These are phyloP conservation scores for Ophiosphaerella herpotricha DNA, from an alignment of 2,329 filamentous ascomycete genomes.

Conservation along the genomic window DNA sequence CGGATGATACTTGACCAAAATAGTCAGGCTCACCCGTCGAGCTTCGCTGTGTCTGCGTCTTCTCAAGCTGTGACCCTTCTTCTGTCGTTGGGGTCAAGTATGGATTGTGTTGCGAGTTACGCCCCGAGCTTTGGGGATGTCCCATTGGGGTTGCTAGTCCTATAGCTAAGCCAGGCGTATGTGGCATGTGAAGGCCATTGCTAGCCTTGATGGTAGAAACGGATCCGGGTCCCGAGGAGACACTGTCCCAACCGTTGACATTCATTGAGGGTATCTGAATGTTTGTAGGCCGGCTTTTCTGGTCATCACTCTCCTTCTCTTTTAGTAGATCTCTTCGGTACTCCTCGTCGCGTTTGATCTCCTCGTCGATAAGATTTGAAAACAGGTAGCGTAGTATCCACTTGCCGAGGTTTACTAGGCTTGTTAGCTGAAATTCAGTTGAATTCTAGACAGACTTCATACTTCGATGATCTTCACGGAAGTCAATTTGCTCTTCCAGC, in stretches of 20 bases:
- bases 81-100: conserved; percentile 48
- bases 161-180: conserved; percentile 78
- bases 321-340: conserved; percentile 73
- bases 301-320: conserved; percentile 62
- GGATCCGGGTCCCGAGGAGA: conserved; percentile 49
- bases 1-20: conserved; percentile 54
- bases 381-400: conserved; percentile 96
- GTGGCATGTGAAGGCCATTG: conserved; percentile 64
- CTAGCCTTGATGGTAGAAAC: conserved; percentile 58
- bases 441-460: conserved; percentile 41
- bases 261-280: conserved; percentile 59
- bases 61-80: conserved; percentile 56
- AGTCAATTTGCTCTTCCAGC: conserved; percentile 74
- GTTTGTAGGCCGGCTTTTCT: conserved; percentile 63
- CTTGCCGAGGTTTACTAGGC: conserved; percentile 86
- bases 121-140: conserved; percentile 43
- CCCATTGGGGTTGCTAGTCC: conserved; percentile 71
- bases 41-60: conserved; percentile 60
- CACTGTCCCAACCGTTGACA: conserved; percentile 53
- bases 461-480: conserved; percentile 93
- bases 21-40: conserved; percentile 71
- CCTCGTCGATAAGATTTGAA: conserved; percentile 84
- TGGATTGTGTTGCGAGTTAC: conserved; percentile 41
- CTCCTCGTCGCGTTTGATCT: conserved; percentile 78
- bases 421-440: background rate